phyloP scores from a whole-genome alignment of 768 basidiomycete genomes.

The Auricularia heimuer region DNA sequence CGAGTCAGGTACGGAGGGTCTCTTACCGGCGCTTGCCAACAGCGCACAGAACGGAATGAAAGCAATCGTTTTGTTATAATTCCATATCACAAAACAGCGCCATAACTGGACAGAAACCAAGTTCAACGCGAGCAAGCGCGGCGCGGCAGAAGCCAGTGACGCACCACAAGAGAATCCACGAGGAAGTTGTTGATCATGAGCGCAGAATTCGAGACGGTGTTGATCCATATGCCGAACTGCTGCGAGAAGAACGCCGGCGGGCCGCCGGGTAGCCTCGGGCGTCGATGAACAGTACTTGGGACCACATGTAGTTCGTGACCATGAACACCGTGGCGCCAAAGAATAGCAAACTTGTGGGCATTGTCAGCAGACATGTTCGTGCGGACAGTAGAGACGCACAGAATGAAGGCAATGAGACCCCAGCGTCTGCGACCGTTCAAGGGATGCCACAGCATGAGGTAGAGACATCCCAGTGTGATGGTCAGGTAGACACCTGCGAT shows the following conservation, averaged over 20 bases:
- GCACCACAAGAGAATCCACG: not conserved
- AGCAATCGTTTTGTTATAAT: not conserved
- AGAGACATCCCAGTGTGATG: not conserved
- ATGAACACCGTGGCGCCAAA: not conserved
- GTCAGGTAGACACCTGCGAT: not conserved
- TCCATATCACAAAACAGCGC: not conserved
- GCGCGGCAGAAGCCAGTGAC: not conserved
- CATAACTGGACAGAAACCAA: not conserved
- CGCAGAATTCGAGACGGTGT: not conserved
- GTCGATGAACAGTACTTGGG: not conserved
- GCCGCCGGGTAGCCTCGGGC: not conserved
- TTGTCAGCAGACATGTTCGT: not conserved
- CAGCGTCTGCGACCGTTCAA: not conserved
- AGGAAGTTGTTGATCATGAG: not conserved
- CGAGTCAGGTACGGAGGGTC: not conserved
- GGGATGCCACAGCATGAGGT: not conserved
- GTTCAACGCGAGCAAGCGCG: not conserved
- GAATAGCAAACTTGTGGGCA: not conserved
- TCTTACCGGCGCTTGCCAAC: not conserved
- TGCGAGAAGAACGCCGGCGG: not conserved
- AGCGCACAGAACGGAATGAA: not conserved
- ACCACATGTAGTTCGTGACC: slow-evolving; percentile 1
- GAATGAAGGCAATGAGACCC: not conserved
- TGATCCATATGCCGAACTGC: slow-evolving; percentile 1
- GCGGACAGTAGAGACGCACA: not conserved